Evolutionary conservation across 192 early-diverging fungal genomes (phyloP).

Genomic region (Podila verticillata): DNA sequence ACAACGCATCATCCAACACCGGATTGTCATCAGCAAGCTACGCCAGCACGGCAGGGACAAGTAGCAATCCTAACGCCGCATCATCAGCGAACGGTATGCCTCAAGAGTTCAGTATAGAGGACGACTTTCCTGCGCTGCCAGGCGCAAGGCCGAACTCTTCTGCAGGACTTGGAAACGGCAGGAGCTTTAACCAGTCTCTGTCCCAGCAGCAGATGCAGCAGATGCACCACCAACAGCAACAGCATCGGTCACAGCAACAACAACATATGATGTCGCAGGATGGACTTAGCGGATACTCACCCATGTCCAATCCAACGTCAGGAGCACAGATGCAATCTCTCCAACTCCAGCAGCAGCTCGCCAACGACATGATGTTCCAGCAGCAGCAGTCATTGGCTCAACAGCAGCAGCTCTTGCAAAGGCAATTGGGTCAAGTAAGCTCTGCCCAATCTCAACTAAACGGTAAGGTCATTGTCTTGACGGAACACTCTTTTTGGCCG

Average conservation of each 20-base stretch:
- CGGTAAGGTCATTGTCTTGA: background rate
- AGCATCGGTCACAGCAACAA: conserved; percentile 32
- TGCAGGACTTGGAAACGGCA: conserved; percentile 47
- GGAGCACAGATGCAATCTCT: conserved; percentile 48
- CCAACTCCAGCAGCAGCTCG: conserved; percentile 44
- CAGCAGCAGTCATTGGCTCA: conserved; percentile 22
- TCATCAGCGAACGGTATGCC: conserved; percentile 27
- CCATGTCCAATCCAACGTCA: conserved; percentile 23
- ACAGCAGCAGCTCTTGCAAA: conserved; percentile 43
- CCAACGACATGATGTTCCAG: conserved; percentile 46
- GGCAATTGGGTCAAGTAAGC: background rate
- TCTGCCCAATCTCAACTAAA: background rate
- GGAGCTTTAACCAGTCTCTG: conserved; percentile 34
- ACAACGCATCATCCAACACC: conserved; percentile 49
- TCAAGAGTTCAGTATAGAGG: conserved; percentile 55
- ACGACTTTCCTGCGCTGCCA: conserved; percentile 58
- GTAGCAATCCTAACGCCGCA: conserved; percentile 30
- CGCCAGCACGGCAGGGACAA: conserved; percentile 53
- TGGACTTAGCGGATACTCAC: conserved; percentile 32
- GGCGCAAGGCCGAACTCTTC: conserved; percentile 51
- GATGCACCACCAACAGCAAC: conserved; percentile 18
- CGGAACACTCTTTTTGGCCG: background rate
- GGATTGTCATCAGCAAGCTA: conserved; percentile 50
- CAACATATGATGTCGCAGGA: conserved; percentile 31
- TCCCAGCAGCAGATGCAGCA: conserved; percentile 32